Base-by-base conservation (phyloP, 495 filamentous ascomycete genomes). In the Podospora bellae-mahoneyi region DNA sequence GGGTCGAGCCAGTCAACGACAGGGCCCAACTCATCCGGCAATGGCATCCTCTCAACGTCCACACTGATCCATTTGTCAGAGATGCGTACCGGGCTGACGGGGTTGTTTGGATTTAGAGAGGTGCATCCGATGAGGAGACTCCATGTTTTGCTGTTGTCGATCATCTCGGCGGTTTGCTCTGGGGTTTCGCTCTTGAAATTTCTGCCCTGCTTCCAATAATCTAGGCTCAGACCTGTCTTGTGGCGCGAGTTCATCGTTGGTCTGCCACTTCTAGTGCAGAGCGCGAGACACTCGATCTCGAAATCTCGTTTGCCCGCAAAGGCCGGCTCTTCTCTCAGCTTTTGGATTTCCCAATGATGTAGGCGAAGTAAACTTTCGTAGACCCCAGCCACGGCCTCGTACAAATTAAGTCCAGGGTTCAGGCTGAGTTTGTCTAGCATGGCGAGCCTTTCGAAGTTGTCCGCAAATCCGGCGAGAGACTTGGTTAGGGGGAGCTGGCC, bases 321-420 rank as follows among this genome's bases (percentile, higher is more conserved):
- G 1, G 78, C 67, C 0, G 78, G 77, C n/a, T 85, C 83, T 62
- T 83, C 76, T 59, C 86, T 83, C 7, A 89, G 71, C 64, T 84
- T 87, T 73, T 87, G 85, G 60, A 89, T 76, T 73, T 94, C 91
- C 76, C 88, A 86, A 70, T 89, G 76, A 78, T 90, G 87, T 70
- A 95, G 71, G 66, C 78, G 85, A 23, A 79, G 75, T 32, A 94
- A 76, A 68, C 88, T 90, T 61, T 82, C 83, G 75, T 88, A 90
- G 5, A 99, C 82, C 6, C 93, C 93, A 34, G 90, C 90, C 18
- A 97, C 83, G 5, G 93, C 95, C 77, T 95, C 92, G 74, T 93
- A 92, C 77, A 95, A 93, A 71, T 94, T 95, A 10, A 97, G 82
- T 23, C 86, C 86, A 39, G 89, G 89, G 6, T 80, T 80, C 23